Percentiles rank a stretch among this genome's conserved stretches.
phyloP scores from a whole-genome alignment of 805 yeast species.

The Jamesozyma jinghongensis region DNA sequence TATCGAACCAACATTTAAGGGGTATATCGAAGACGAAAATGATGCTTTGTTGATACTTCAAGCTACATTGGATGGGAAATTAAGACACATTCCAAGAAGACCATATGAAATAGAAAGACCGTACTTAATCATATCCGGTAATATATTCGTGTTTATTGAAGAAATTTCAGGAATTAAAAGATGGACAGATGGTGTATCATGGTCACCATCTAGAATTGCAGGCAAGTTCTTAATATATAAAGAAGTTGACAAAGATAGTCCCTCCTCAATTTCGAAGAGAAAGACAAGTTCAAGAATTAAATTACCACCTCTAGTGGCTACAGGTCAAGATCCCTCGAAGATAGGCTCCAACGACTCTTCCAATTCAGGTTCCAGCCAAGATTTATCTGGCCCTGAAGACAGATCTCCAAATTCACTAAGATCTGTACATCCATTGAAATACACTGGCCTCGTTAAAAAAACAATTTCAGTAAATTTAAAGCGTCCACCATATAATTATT shows the following conservation, averaged over 20 bases:
- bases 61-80: constrained; percentile 55
- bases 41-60: constrained; percentile 80
- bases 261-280: constrained; percentile 7
- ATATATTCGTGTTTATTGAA: constrained; percentile 77
- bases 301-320: constrained; percentile 12
- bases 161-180: constrained; percentile 75
- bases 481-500: constrained; percentile 31
- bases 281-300: constrained; percentile 7
- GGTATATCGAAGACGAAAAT: constrained; percentile 71
- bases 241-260: constrained; percentile 33
- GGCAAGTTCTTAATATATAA: constrained; percentile 81
- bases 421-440: constrained; percentile 12
- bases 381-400: neutral
- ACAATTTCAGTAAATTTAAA: constrained; percentile 60
- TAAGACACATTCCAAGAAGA: constrained; percentile 60
- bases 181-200: constrained; percentile 94
- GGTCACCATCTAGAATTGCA: constrained; percentile 86
- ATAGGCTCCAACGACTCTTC: neutral
- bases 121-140: constrained; percentile 60
- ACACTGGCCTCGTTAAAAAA: constrained; percentile 67
- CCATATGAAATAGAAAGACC: constrained; percentile 74
- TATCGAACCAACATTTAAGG: constrained; percentile 52
- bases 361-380: neutral
- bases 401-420: constrained; percentile 3
- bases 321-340: constrained; percentile 11